These are phyloP conservation scores for Orbilia ellipsospora DNA, from an alignment of 2,329 filamentous ascomycete genomes.

Conservation along the genomic window DNA sequence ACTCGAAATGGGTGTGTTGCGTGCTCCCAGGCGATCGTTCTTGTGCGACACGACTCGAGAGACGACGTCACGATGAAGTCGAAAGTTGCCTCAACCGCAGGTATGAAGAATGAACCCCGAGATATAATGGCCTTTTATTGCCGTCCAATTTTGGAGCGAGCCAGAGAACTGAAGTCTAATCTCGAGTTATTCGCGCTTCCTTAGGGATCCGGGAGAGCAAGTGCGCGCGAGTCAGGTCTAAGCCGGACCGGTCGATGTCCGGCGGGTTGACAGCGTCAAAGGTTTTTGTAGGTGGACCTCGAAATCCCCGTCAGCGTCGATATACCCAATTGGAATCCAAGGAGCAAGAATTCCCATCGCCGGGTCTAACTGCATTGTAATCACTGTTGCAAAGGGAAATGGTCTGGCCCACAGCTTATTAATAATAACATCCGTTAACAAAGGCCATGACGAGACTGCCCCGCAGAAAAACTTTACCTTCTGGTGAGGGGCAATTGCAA, in stretches of 20 bases:
- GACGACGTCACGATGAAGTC: too few species aligned
- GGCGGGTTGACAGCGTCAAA: constrained; percentile 14
- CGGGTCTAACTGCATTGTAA: constrained; percentile 12
- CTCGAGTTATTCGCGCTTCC: neutral
- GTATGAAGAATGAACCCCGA: too few species aligned
- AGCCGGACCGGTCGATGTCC: constrained; percentile 5
- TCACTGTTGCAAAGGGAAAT: constrained; percentile 3
- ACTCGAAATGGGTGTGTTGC: too few species aligned
- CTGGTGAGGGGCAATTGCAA: constrained; percentile 32
- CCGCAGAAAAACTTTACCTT: constrained; percentile 46
- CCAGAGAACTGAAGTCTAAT: too few species aligned
- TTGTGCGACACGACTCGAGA: too few species aligned
- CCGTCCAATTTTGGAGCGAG: too few species aligned
- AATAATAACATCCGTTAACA: constrained; percentile 4
- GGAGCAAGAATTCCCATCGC: neutral
- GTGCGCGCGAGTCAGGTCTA: constrained; percentile 22
- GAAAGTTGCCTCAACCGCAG: too few species aligned
- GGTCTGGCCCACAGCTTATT: constrained; percentile 55
- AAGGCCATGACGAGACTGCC: constrained; percentile 20
- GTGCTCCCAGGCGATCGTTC: too few species aligned
- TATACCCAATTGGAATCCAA: constrained; percentile 26
- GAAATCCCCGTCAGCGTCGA: constrained; percentile 10
- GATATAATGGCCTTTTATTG: too few species aligned
- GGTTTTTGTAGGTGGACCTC: constrained; percentile 5
- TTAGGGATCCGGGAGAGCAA: neutral